Conservation (phyloP, 805 yeast genomes). For the Cyberlindnera euphorbiiphila region DNA sequence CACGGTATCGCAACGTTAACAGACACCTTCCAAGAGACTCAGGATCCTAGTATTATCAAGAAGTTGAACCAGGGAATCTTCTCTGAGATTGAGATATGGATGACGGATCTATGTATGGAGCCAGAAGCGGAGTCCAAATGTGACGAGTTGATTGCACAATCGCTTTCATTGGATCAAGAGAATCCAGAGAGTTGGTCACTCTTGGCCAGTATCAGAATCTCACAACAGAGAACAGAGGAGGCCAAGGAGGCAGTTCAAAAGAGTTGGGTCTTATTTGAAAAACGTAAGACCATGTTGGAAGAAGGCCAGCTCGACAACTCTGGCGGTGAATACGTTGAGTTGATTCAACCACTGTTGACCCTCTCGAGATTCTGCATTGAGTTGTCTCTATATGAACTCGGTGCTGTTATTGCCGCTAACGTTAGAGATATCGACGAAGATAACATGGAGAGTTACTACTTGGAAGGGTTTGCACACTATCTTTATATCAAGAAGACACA, state of each 20-base stretch:
- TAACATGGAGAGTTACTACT: conserved; percentile 74
- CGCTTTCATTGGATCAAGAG: conserved; percentile 53
- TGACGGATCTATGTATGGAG: conserved; percentile 97
- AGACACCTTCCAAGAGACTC: conserved; percentile 31
- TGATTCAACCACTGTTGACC: conserved; percentile 69
- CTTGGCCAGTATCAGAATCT: conserved; percentile 81
- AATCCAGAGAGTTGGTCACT: conserved; percentile 77
- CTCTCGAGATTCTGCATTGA: conserved; percentile 76
- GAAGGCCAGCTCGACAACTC: conserved; percentile 39
- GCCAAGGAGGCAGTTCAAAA: conserved; percentile 63
- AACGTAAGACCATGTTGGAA: conserved; percentile 47
- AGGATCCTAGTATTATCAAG: conserved; percentile 39
- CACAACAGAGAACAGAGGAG: conserved; percentile 73
- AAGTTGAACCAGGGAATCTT: conserved; percentile 75
- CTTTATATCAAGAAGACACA: conserved; percentile 39
- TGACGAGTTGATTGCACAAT: conserved; percentile 61
- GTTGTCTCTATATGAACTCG: conserved; percentile 64
- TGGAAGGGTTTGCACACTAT: conserved; percentile 75
- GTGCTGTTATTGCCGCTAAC: conserved; percentile 58
- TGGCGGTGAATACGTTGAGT: conserved; percentile 54
- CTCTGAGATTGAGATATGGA: conserved; percentile 90
- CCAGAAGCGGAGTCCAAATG: conserved; percentile 81
- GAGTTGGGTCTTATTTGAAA: conserved; percentile 69
- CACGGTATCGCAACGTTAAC: conserved; percentile 58
- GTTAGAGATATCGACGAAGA: conserved; percentile 81